Evolutionary conservation across 2,329 filamentous ascomycete species (phyloP), one percentile per base, ranked within the genome.

Genomic region (Fusarium sp.): DNA sequence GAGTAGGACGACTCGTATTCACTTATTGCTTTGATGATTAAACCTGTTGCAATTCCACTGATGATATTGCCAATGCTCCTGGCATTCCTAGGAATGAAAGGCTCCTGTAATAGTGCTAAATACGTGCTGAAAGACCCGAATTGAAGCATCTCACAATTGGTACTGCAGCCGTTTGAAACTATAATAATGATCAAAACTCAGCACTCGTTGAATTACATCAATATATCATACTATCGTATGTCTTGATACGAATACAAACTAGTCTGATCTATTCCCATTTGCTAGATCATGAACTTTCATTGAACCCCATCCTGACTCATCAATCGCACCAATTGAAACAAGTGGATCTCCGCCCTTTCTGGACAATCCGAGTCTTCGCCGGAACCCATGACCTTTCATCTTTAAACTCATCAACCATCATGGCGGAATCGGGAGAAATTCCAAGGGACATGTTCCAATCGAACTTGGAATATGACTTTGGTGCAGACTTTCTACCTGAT

Each of bases 21-120:
- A 0, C 89, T 88, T 0, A 87, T 90, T 77, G 77, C 80, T 39
- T 83, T 82, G 69, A 91, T 90, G 47, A 83, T 80, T 0, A 80
- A 70, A 0, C 90, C 90, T 0, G 88, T 83, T 0, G 89, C 40
- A 3, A 93, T 77, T 0, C 88, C 88, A 1, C 89, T 90, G 1
- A 87, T 60, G 0, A 89, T 86, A 68, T 93, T 92, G 0, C 90
- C 90, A 0, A 86, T 76, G 0, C n/a, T n/a, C n/a, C n/a, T n/a
- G n/a, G n/a, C n/a, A 93, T 89, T 0, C 90, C 87, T 0, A 90
- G 90, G 39, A 92, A 82, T 0, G 79, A 68, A 91, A 88, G 0
- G 85, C 77, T 0, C 85, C 85, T 0, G 89, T 88, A 2, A 80
- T 77, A 0, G 89, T 88, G 43, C 85, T 87, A 1, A 86, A 87